Evolutionary conservation across 2,329 filamentous ascomycete species (phyloP).

Genomic region (Alternaria burnsii): DNA sequence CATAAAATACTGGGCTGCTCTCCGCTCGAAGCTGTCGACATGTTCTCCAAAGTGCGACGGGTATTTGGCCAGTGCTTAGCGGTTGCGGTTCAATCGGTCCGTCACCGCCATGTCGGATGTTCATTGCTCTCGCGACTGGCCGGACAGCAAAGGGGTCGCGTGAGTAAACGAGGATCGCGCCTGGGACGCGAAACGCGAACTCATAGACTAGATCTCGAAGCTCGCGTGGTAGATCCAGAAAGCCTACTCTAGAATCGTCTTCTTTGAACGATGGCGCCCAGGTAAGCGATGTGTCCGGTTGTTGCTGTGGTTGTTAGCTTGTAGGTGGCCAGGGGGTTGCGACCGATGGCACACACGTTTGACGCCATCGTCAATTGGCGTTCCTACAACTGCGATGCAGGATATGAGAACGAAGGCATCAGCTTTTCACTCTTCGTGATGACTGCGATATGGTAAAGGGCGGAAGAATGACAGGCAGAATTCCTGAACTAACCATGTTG

Average conservation of each 20-base stretch:
- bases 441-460: neutral
- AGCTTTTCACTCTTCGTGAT: neutral
- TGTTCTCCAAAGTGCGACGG: conserved; percentile 43
- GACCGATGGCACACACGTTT: neutral
- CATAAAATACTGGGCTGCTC: conserved; percentile 57
- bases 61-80: conserved; percentile 22
- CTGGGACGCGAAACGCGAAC: conserved; percentile 32
- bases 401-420: neutral
- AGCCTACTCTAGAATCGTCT: conserved; percentile 20
- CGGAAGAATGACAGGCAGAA: neutral
- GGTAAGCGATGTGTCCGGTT: conserved; percentile 12
- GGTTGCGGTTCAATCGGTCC: conserved; percentile 36
- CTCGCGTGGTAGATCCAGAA: conserved; percentile 46
- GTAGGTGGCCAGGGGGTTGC: neutral
- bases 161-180: conserved; percentile 42
- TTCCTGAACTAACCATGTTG: neutral
- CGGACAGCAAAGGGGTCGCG: conserved; percentile 22
- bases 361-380: neutral
- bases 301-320: conserved; percentile 12
- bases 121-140: conserved; percentile 27
- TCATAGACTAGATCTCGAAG: conserved; percentile 39
- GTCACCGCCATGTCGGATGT: conserved; percentile 34
- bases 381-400: neutral
- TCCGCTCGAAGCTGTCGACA: conserved; percentile 56
- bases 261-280: conserved; percentile 36